Evolutionary conservation across 2,329 filamentous ascomycete genomes (phyloP).

Genomic region (Epichloe uncinata): DNA sequence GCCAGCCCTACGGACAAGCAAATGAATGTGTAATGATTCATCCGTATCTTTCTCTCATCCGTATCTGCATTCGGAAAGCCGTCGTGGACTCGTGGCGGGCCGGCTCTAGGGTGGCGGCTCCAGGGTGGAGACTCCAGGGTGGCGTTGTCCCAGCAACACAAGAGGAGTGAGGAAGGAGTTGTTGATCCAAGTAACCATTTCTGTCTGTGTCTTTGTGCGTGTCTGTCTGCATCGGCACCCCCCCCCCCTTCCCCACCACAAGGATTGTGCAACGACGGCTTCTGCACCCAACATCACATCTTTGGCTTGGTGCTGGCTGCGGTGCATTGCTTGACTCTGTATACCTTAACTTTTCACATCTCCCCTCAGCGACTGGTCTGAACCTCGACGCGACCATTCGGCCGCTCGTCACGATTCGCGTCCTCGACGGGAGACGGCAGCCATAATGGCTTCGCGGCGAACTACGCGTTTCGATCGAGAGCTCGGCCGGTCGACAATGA

Average conservation of each 20-base stretch:
- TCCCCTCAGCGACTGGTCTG: not conserved
- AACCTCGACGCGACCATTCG: not conserved
- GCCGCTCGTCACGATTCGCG: not conserved
- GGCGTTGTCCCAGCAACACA: not conserved
- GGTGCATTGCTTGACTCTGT: not conserved
- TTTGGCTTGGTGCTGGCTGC: not conserved
- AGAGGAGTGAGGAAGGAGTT: not conserved
- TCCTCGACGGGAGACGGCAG: not conserved
- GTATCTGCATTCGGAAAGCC: too few relatives aligned
- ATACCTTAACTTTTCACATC: not conserved
- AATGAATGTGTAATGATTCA: too few relatives aligned
- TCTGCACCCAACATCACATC: not conserved
- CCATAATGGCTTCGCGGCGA: constrained; percentile 7
- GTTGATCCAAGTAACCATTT: not conserved
- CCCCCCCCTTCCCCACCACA: not conserved
- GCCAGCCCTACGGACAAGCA: too few relatives aligned
- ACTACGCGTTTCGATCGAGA: constrained; percentile 8
- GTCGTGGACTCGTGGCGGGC: not conserved
- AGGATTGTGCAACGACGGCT: constrained; percentile 3
- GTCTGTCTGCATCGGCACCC: not conserved
- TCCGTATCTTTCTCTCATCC: too few relatives aligned
- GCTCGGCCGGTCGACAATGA: constrained; percentile 5
- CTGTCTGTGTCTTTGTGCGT: not conserved
- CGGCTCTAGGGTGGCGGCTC: too few relatives aligned
- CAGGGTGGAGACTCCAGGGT: not conserved